Base-by-base conservation (phyloP, 2,329 filamentous ascomycete species). In the Rhinocladiella similis region DNA sequence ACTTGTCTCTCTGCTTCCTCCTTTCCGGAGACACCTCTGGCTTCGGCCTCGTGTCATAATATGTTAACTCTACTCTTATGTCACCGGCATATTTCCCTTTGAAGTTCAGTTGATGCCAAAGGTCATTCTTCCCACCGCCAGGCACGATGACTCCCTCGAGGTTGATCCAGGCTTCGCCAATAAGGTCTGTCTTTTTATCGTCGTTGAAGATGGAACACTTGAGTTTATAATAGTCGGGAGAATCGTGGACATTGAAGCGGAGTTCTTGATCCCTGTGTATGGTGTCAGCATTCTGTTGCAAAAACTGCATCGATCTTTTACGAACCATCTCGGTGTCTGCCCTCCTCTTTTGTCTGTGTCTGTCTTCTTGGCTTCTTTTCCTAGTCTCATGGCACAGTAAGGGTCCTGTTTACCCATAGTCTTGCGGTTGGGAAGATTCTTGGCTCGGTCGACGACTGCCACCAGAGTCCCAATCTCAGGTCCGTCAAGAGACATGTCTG, bases 391-490 rank as follows among this genome's bases (percentile, higher is more conserved):
- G 36, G 94, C 94, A 74, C 92, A 97, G 74, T 97, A 99, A 0
- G 94, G 93, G 71, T 97, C 92, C 77, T 99, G 94, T 76, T 99
- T 99, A 54, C 94, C 94, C 80, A 99, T 97, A 5, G 91, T 94
- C 79, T 96, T 96, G 66, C 91, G 80, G 75, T 99, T 99, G 49
- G 94, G 94, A 65, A 99, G 77, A 72, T 99, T 99, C 83, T 96
- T 97, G 50, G 92, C 94, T 65, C 92, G 84, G 76, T 99, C 94
- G 68, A 97, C 85, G 67, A 99, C 87, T 55, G 91, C 83, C 46
- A 99, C 91, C 65, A 99, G 80, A 1, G 92, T 97, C 65, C 94
- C 94, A 68, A 99, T 97, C 58, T 90, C 82, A 3, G 94, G 93
- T 1, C 94, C 94, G 71, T 97, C 93, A 55, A 96, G 84, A 18